A percentile compares a stretch with the other conserved stretches of the same genome.
Evolutionary conservation across 208 protist genomes (phyloP).

Genomic region (Angomonas deanei): DNA sequence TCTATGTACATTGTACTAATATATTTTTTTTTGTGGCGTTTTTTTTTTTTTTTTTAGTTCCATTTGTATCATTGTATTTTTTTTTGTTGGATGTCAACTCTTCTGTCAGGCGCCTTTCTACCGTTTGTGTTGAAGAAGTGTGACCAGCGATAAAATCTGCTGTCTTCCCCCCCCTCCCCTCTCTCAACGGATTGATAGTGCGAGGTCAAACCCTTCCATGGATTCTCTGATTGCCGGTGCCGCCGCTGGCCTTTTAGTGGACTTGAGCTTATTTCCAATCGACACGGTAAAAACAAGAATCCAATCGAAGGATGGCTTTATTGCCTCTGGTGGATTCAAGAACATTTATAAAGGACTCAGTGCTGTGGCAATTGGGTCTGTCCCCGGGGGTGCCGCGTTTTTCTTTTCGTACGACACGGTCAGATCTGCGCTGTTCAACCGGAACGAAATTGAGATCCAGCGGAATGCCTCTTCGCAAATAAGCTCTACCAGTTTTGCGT

Average conservation of each 20-base stretch:
- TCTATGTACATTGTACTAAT: slow-evolving; percentile 7
- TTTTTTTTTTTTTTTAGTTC: slow-evolving; percentile 1
- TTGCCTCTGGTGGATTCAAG: slow-evolving; percentile 68
- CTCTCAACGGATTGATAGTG: too few species aligned
- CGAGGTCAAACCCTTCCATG: slow-evolving; percentile 21
- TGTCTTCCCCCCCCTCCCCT: too few species aligned
- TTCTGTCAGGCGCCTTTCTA: slow-evolving; percentile 3
- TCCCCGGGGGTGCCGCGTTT: slow-evolving; percentile 87
- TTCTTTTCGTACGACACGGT: slow-evolving; percentile 82
- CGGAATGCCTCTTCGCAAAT: not conserved
- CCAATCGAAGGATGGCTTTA: slow-evolving; percentile 79
- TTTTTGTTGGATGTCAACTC: not conserved
- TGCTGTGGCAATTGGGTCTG: slow-evolving; percentile 75
- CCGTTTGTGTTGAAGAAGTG: slow-evolving; percentile 10
- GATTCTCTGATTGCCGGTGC: slow-evolving; percentile 80
- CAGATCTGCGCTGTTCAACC: slow-evolving; percentile 8
- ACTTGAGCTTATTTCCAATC: slow-evolving; percentile 88
- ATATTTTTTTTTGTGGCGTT: slow-evolving; percentile 5
- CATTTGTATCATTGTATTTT: slow-evolving; percentile 1
- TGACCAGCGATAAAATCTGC: not conserved
- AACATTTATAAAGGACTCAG: slow-evolving; percentile 85
- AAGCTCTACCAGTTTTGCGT: not conserved
- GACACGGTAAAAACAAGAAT: slow-evolving; percentile 93
- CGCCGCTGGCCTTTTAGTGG: slow-evolving; percentile 79
- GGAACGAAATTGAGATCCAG: not conserved